A percentile compares a stretch with the other conserved stretches of the same genome.
These are phyloP conservation scores for Phyllosticta ampelicida DNA, from an alignment of 2,329 filamentous ascomycete genomes.

Conservation along the genomic window DNA sequence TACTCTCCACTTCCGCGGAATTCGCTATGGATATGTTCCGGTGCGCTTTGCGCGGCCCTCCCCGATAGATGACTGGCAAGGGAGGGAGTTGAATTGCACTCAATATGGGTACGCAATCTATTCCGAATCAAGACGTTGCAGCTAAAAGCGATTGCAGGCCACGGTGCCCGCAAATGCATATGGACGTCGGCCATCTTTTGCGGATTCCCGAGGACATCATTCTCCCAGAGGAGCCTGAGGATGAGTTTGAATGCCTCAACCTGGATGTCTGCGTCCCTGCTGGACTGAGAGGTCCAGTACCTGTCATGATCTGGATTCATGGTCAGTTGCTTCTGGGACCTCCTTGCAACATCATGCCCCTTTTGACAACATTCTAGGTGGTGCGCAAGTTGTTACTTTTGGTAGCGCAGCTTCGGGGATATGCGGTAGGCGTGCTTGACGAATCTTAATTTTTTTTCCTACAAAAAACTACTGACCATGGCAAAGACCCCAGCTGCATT, in stretches of 20 bases:
- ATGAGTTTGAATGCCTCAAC: slow-evolving; percentile 36
- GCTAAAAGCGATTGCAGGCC: slow-evolving; percentile 20
- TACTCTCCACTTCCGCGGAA: slow-evolving; percentile 13
- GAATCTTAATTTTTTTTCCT: not conserved
- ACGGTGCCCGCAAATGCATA: slow-evolving; percentile 31
- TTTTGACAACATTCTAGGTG: slow-evolving; percentile 15
- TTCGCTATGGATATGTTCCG: slow-evolving; percentile 13
- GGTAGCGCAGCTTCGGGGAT: slow-evolving; percentile 32
- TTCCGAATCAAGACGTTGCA: not conserved
- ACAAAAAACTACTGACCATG: not conserved
- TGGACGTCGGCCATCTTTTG: slow-evolving; percentile 35
- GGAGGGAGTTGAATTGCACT: slow-evolving; percentile 17
- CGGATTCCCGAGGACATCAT: slow-evolving; percentile 27
- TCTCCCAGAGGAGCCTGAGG: slow-evolving; percentile 24
- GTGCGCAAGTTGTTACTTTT: slow-evolving; percentile 36
- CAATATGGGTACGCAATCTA: slow-evolving; percentile 1
- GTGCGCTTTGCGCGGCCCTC: slow-evolving; percentile 12
- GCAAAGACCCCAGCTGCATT: not conserved
- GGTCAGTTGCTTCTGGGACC: slow-evolving; percentile 18
- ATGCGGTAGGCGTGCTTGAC: slow-evolving; percentile 23
- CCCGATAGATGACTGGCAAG: slow-evolving; percentile 11
- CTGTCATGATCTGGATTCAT: slow-evolving; percentile 38
- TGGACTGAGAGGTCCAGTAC: slow-evolving; percentile 15
- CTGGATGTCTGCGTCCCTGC: slow-evolving; percentile 29
- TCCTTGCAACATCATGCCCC: not conserved